Evolutionary conservation across 164 flowering plant species (phyloP).

Genomic region (Magnolia officinalis): DNA sequence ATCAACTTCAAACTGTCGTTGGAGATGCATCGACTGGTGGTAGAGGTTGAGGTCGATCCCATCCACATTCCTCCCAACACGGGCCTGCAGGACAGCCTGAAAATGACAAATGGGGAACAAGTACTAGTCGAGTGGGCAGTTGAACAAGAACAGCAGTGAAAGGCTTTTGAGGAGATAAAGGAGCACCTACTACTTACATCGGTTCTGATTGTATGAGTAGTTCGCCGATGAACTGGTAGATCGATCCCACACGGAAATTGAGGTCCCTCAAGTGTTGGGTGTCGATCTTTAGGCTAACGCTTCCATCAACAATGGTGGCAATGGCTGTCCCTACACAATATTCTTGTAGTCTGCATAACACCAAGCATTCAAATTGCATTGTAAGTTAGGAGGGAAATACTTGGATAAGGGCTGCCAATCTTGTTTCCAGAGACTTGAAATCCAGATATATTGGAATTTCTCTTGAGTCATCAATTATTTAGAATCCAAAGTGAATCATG

Average conservation of each 20-base stretch:
- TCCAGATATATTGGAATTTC: too few species aligned
- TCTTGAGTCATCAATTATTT: too few species aligned
- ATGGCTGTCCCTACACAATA: conserved; percentile 52
- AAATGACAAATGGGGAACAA: conserved; percentile 7
- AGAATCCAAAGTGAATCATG: too few species aligned
- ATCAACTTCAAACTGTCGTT: conserved; percentile 58
- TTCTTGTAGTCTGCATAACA: conserved; percentile 47
- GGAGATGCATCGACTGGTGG: conserved; percentile 61
- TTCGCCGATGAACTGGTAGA: conserved; percentile 92
- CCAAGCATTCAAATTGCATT: background rate
- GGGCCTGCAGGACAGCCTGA: conserved; percentile 67
- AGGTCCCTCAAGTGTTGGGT: conserved; percentile 66
- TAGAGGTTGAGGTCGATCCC: conserved; percentile 85
- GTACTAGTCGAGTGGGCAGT: background rate
- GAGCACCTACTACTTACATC: conserved; percentile 35
- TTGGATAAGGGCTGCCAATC: too few species aligned
- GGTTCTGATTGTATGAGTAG: conserved; percentile 45
- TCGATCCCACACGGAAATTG: conserved; percentile 55
- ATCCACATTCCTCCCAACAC: conserved; percentile 81
- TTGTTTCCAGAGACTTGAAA: too few species aligned
- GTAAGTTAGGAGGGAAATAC: background rate
- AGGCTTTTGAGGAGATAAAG: background rate
- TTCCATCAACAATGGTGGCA: conserved; percentile 61
- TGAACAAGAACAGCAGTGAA: background rate
- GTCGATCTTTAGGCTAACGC: conserved; percentile 47